These are phyloP conservation scores for Pneumocystis canis DNA, from an alignment of 1,139 yeast genomes.

Conservation along the genomic window DNA sequence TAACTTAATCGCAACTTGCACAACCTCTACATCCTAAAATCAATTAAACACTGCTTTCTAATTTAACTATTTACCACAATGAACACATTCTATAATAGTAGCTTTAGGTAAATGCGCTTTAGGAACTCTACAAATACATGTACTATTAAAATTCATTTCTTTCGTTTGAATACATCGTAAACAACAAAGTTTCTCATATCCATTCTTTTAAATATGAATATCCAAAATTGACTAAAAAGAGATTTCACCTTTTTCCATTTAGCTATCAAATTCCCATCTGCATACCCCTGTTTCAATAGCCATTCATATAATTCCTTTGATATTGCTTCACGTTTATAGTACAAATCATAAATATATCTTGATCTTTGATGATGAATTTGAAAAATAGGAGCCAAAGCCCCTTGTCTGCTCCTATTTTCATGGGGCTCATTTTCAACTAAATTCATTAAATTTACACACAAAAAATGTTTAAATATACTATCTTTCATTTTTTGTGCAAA, in stretches of 20 bases:
- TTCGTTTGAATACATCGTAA: slow-evolving; percentile 56
- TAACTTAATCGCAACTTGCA: neutral
- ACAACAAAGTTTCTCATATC: slow-evolving; percentile 80
- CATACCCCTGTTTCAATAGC: slow-evolving; percentile 53
- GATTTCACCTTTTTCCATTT: slow-evolving; percentile 67
- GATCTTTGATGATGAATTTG: slow-evolving; percentile 62
- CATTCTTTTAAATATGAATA: slow-evolving; percentile 23
- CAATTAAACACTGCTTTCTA: neutral
- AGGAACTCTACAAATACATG: slow-evolving; percentile 83
- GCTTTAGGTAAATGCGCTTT: slow-evolving; percentile 31
- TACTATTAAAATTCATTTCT: slow-evolving; percentile 25
- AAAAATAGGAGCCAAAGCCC: slow-evolving; percentile 58
- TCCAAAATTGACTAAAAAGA: neutral
- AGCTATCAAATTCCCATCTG: slow-evolving; percentile 59
- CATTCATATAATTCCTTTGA: slow-evolving; percentile 60
- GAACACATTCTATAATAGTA: slow-evolving; percentile 45
- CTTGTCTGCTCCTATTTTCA: slow-evolving; percentile 31
- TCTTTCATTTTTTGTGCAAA: slow-evolving; percentile 47
- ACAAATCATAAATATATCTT: slow-evolving; percentile 59
- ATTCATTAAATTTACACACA: neutral
- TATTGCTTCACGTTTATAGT: slow-evolving; percentile 55
- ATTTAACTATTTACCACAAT: slow-evolving; percentile 41
- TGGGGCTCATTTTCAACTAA: slow-evolving; percentile 14
- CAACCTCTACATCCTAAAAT: neutral
- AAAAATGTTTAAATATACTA: slow-evolving; percentile 28